A percentile compares a stretch with the other conserved stretches of the same genome.
Conservation (phyloP, 2,329 filamentous ascomycete genomes). For the Fusarium chuoi region DNA sequence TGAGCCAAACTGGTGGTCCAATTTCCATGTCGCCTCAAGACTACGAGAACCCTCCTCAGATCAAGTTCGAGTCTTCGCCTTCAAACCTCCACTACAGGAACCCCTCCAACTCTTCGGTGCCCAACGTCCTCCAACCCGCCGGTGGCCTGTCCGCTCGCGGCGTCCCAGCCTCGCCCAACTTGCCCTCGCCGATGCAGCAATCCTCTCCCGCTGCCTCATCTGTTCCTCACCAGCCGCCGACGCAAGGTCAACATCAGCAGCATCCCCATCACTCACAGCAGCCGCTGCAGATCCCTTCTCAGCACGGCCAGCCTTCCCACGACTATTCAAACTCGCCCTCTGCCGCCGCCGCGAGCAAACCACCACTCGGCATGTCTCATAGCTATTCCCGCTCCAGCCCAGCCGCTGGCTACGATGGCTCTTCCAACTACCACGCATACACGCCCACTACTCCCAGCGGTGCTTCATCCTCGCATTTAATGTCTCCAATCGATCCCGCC, state of each 20-base stretch:
- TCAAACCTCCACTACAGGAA: slow-evolving; percentile 55
- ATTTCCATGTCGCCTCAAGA: slow-evolving; percentile 58
- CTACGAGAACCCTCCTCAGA: slow-evolving; percentile 63
- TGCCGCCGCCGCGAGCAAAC: slow-evolving; percentile 67
- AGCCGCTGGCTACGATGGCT: slow-evolving; percentile 66
- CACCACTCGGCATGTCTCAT: slow-evolving; percentile 73
- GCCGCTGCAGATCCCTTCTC: slow-evolving; percentile 47
- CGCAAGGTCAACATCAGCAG: slow-evolving; percentile 47
- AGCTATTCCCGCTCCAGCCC: slow-evolving; percentile 89
- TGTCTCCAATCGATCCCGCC: slow-evolving; percentile 62
- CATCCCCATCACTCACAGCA: slow-evolving; percentile 46
- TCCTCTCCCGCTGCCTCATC: slow-evolving; percentile 48
- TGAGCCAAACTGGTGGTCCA: slow-evolving; percentile 48
- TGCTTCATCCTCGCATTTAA: slow-evolving; percentile 69
- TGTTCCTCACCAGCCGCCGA: slow-evolving; percentile 50
- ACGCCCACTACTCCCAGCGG: slow-evolving; percentile 73
- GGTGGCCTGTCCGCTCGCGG: slow-evolving; percentile 51
- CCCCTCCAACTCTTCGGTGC: slow-evolving; percentile 57
- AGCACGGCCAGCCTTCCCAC: slow-evolving; percentile 71
- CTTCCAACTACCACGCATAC: slow-evolving; percentile 65
- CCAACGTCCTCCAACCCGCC: slow-evolving; percentile 69
- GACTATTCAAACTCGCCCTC: slow-evolving; percentile 31
- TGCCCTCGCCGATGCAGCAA: slow-evolving; percentile 58
- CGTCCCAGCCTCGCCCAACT: slow-evolving; percentile 53
- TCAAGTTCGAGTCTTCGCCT: slow-evolving; percentile 60